Conservation (phyloP, 495 filamentous ascomycete genomes). For the Xylaria curta region DNA sequence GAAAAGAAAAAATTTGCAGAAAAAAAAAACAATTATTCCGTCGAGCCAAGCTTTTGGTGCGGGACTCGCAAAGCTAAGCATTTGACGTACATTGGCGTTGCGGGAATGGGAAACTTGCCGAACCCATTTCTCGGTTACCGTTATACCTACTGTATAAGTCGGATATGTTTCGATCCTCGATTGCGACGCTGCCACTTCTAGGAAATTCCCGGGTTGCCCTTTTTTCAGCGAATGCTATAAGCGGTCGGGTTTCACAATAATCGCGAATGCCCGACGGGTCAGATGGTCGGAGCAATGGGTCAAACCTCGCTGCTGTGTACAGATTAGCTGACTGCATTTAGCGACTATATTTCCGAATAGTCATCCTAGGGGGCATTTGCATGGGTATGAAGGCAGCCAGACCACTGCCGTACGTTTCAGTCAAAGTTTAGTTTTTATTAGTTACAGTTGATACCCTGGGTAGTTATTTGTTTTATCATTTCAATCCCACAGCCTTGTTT, state of each 20-base stretch:
- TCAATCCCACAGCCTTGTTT: background rate
- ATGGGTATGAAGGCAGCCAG: background rate
- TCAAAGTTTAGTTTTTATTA: background rate
- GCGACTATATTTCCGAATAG: background rate
- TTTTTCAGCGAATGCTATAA: background rate
- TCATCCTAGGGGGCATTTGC: background rate
- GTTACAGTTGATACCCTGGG: constrained; percentile 7
- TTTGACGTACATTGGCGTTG: background rate
- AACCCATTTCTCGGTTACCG: background rate
- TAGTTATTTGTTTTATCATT: background rate
- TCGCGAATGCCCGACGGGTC: background rate
- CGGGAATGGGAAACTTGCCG: background rate
- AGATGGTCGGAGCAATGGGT: background rate
- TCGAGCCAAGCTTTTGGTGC: background rate
- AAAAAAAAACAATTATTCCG: background rate
- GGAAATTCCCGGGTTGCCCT: background rate
- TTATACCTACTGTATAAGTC: background rate
- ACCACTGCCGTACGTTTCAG: background rate
- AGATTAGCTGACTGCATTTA: background rate
- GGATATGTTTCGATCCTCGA: background rate
- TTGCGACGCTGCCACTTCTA: background rate
- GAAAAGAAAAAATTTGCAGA: background rate
- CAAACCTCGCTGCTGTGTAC: background rate
- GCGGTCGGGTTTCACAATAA: background rate
- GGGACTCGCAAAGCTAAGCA: background rate